Percentiles rank a stretch among this genome's conserved stretches.
Evolutionary conservation across 208 protist genomes (phyloP).

Genomic region (Dictyostelium gargantuum): DNA sequence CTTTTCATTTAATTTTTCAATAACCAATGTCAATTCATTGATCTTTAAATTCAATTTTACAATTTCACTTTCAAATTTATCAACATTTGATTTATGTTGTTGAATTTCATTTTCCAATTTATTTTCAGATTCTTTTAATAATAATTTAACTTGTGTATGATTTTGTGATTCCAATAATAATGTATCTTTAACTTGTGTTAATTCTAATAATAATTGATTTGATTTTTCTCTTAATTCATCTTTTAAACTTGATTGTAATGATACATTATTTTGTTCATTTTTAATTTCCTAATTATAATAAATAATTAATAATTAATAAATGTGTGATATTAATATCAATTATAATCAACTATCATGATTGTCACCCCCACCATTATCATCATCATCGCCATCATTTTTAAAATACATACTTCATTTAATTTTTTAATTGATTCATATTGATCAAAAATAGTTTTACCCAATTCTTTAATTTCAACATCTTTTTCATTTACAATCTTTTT

Average conservation of each 20-base stretch:
- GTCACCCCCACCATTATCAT: too few relatives aligned
- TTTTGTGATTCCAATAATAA: background rate
- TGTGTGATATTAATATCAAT: background rate
- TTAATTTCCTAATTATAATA: background rate
- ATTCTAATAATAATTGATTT: background rate
- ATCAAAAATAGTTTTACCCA: constrained; percentile 26
- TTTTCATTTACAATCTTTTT: constrained; percentile 27
- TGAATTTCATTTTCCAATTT: background rate
- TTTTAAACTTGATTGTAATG: background rate
- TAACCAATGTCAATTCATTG: background rate
- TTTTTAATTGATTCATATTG: background rate
- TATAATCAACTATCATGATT: background rate
- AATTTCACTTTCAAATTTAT: background rate
- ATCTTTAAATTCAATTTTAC: too few relatives aligned
- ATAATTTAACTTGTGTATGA: background rate
- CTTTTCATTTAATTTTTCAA: background rate
- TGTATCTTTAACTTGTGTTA: background rate
- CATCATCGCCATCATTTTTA: background rate
- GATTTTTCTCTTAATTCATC: background rate
- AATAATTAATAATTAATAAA: background rate
- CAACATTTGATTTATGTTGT: background rate
- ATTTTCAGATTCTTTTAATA: background rate
- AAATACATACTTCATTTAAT: background rate
- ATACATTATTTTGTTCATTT: background rate
- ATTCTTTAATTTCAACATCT: background rate